Percentiles rank a stretch among this genome's conserved stretches.
Evolutionary conservation across 345 rosid species (phyloP).

Genomic region (Viola odorata): DNA sequence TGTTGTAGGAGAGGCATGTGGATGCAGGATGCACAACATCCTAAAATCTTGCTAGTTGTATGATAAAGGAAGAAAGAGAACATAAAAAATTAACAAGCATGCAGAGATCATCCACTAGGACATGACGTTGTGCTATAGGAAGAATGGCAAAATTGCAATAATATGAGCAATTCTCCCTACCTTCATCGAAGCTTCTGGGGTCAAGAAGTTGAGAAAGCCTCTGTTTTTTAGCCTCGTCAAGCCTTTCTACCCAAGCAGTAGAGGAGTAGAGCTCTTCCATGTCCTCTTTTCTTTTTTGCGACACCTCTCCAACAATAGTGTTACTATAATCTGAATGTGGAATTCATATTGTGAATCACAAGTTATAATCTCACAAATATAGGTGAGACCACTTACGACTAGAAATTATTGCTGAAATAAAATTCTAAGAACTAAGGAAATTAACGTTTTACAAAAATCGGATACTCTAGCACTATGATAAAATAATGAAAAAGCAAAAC

Average conservation of each 20-base stretch:
- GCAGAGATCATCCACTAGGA: background rate
- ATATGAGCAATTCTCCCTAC: too few species aligned
- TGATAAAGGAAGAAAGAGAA: too few species aligned
- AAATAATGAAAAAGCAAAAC: background rate
- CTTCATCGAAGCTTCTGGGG: background rate
- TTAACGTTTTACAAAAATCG: background rate
- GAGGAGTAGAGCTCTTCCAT: background rate
- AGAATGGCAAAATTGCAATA: background rate
- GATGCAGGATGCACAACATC: too few species aligned
- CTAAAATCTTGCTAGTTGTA: too few species aligned
- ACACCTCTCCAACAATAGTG: background rate
- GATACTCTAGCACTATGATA: background rate
- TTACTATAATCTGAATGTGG: background rate
- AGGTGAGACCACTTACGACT: background rate
- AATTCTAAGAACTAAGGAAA: background rate
- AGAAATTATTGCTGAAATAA: background rate
- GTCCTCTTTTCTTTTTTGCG: background rate
- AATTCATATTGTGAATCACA: too few species aligned
- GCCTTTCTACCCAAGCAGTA: background rate
- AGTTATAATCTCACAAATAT: background rate
- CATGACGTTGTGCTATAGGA: background rate
- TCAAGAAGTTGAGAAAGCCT: background rate
- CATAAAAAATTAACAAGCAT: too few species aligned
- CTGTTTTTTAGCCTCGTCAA: background rate
- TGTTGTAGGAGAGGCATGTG: too few species aligned